These are phyloP conservation scores for Podaxis rugospora DNA, from an alignment of 768 basidiomycete genomes.

Conservation along the genomic window DNA sequence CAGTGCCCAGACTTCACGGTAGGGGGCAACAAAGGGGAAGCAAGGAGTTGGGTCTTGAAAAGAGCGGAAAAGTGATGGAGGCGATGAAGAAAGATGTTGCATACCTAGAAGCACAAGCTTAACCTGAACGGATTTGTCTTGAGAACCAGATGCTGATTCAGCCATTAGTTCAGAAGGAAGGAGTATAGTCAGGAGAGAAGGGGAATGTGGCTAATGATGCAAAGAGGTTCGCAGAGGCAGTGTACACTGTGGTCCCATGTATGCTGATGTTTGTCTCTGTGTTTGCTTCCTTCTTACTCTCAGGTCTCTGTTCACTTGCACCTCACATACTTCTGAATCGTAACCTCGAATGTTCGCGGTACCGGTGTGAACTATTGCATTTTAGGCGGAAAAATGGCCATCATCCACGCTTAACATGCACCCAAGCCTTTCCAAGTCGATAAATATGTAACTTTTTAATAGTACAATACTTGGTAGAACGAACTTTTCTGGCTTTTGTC, in stretches of 20 bases:
- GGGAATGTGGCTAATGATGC: constrained; percentile 13
- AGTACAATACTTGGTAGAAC: too few species aligned
- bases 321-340: too few species aligned
- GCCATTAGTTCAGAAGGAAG: constrained; percentile 46
- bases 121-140: constrained; percentile 93
- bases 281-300: constrained; percentile 15
- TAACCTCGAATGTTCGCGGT: too few species aligned
- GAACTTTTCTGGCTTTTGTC: too few species aligned
- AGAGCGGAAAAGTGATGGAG: not conserved
- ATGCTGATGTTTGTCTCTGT: constrained; percentile 17
- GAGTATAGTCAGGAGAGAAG: constrained; percentile 11
- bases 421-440: too few species aligned
- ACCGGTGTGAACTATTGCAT: too few species aligned
- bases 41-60: constrained; percentile 3
- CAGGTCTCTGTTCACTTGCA: too few species aligned
- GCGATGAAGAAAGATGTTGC: not conserved
- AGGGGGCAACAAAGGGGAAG: constrained; percentile 1
- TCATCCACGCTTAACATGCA: too few species aligned
- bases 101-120: constrained; percentile 94
- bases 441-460: too few species aligned
- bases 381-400: too few species aligned
- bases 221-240: constrained; percentile 11
- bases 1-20: constrained; percentile 12
- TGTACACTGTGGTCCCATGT: not conserved
- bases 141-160: constrained; percentile 67